Conservation (phyloP, 768 basidiomycete genomes). For the Scleroderma citrinum region DNA sequence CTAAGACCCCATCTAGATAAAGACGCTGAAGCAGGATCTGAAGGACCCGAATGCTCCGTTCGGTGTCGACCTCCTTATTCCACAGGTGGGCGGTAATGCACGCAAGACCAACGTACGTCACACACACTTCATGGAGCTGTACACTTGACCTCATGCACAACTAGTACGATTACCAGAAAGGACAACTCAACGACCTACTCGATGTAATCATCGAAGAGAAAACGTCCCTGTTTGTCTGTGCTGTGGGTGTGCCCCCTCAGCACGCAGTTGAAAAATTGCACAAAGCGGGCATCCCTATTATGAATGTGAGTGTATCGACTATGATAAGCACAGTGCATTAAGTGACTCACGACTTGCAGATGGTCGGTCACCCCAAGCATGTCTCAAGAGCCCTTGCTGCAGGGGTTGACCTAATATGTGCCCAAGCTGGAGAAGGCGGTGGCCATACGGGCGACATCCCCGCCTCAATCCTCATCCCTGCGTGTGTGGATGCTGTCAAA, state of each 20-base stretch:
- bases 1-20: constrained; percentile 43
- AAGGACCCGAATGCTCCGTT: constrained; percentile 76
- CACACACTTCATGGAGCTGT: background rate
- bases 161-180: constrained; percentile 86
- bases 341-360: constrained; percentile 38
- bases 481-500: constrained; percentile 79
- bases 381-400: constrained; percentile 72
- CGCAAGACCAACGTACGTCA: constrained; percentile 79
- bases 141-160: background rate
- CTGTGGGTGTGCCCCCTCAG: constrained; percentile 81
- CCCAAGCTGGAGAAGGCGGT: constrained; percentile 90
- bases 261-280: constrained; percentile 78
- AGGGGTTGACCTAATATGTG: constrained; percentile 91
- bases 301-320: constrained; percentile 53
- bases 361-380: constrained; percentile 95
- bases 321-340: background rate
- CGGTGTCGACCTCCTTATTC: constrained; percentile 87
- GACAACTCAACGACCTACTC: constrained; percentile 75
- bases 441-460: constrained; percentile 84
- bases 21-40: constrained; percentile 64
- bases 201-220: constrained; percentile 93
- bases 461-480: constrained; percentile 83
- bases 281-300: constrained; percentile 76
- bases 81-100: constrained; percentile 80
- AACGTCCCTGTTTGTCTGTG: constrained; percentile 83